Evolutionary conservation across 352 stramenopile species (phyloP), one percentile per base, ranked within the genome.

Genomic region (Phytophthora capsici): DNA sequence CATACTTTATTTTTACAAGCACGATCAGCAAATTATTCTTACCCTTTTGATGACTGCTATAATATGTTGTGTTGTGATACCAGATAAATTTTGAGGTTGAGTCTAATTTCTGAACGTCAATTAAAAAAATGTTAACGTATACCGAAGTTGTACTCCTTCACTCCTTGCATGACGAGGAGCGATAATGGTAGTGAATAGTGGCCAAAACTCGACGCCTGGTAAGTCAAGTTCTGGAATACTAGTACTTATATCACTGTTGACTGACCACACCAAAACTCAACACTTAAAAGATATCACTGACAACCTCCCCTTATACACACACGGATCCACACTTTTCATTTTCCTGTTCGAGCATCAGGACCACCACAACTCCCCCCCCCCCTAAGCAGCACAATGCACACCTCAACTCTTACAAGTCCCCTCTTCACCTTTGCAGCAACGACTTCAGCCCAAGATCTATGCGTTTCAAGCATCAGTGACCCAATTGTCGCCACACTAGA

Each of bases 401-500:
- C 14, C 22, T 50, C 46, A 23, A 25, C 23, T 7, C 5, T 36
- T 4, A 20, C 23, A 3, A 45, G 19, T 23, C 16, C 59, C 13
- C 26, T 57, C 9, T 6, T 63, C 36, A 17, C 22, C 3, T 9
- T 50, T 8, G 4, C 25, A 12, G 26, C 54, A 22, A 51, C 43
- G 5, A 14, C 23, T n/a, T 51, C 47, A 8, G 47, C 55, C 19
- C 40, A 70, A 4, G 45, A 63, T 8, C 25, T 69, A 19, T 84
- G 79, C 57, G 67, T 9, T 56, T 62, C 2, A 66, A 10, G 52
- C 23, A 51, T 84, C 16, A 77, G 54, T 40, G 58, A 70, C 3
- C 37, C 47, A 13, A 75, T 75, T 30, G 54, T 80, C 13, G 62
- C 74, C 2, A 63, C 67, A 17, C 23, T 83, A 23, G 66, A 74